Evolutionary conservation across 2,329 filamentous ascomycete genomes (phyloP).

Genomic region (Zarea fungicola): DNA sequence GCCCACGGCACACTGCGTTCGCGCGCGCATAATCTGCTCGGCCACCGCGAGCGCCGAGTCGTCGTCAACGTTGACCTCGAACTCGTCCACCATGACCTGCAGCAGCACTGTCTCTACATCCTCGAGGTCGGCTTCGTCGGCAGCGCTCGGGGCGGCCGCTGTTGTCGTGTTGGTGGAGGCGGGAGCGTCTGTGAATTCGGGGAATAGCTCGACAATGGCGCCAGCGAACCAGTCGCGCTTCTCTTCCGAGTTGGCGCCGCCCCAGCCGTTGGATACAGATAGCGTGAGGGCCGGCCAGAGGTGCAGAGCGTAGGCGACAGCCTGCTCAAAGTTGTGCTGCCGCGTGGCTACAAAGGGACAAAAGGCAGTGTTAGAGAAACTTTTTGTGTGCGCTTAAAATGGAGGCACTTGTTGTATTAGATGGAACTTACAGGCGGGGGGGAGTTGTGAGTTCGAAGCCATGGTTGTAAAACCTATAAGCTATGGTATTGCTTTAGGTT

Average conservation of each 20-base stretch:
- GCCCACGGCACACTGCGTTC: constrained; percentile 59
- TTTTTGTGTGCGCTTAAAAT: not conserved
- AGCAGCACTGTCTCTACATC: constrained; percentile 82
- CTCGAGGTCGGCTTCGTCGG: constrained; percentile 59
- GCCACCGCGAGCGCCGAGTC: constrained; percentile 75
- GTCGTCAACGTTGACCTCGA: constrained; percentile 88
- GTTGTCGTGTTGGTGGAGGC: constrained; percentile 22
- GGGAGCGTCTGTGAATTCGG: constrained; percentile 50
- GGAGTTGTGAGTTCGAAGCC: constrained; percentile 12
- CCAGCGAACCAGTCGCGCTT: constrained; percentile 97
- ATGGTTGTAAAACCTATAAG: constrained; percentile 12
- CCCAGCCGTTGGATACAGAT: constrained; percentile 83
- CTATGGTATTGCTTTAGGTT: not conserved
- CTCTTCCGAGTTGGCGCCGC: constrained; percentile 73
- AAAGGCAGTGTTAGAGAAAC: constrained; percentile 3
- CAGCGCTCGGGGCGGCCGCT: constrained; percentile 14
- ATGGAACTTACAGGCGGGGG: constrained; percentile 15
- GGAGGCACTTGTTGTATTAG: not conserved
- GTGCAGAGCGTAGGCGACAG: constrained; percentile 77
- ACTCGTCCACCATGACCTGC: constrained; percentile 93
- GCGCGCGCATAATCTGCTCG: constrained; percentile 62
- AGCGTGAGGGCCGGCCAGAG: constrained; percentile 85
- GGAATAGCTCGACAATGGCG: constrained; percentile 75
- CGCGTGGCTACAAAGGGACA: constrained; percentile 40
- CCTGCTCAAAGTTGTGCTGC: constrained; percentile 73